These are phyloP conservation scores for Mycena belliarum DNA, from an alignment of 768 basidiomycete species.

Conservation along the genomic window DNA sequence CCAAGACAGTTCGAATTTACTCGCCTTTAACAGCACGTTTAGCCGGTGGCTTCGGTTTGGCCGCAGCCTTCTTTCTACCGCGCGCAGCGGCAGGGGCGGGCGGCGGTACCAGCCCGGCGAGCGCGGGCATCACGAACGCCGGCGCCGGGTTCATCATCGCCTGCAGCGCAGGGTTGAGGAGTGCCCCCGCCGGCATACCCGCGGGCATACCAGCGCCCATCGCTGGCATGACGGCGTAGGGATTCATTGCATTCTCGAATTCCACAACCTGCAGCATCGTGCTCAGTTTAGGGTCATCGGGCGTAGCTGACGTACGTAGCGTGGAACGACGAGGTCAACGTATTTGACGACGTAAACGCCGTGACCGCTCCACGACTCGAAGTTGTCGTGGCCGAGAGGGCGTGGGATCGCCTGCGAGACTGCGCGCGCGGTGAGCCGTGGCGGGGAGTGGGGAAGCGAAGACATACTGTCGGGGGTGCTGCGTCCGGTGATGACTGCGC, in stretches of 20 bases:
- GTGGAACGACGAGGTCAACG: constrained; percentile 14
- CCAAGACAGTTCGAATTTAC: neutral
- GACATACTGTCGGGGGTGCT: neutral
- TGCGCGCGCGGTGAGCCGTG: neutral
- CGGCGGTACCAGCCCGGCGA: neutral
- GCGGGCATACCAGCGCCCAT: neutral
- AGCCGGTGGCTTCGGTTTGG: neutral
- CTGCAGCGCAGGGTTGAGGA: neutral
- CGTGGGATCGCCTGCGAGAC: neutral
- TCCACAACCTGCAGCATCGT: constrained; percentile 8
- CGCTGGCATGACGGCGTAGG: neutral
- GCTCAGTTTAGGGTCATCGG: too few relatives aligned
- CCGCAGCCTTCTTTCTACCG: neutral
- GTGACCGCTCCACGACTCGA: constrained; percentile 4
- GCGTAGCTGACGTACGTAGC: constrained; percentile 5
- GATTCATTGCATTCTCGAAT: neutral
- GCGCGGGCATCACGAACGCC: neutral
- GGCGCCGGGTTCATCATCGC: too few relatives aligned
- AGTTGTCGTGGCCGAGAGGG: neutral
- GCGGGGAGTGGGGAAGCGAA: neutral
- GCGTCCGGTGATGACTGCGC: constrained; percentile 7
- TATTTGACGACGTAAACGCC: constrained; percentile 16
- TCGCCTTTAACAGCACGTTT: neutral
- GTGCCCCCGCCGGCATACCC: too few relatives aligned
- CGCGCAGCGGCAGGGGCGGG: neutral